These are phyloP conservation scores for Tetradesmus obliquus DNA, from an alignment of 139 green algal genomes.

Conservation along the genomic window DNA sequence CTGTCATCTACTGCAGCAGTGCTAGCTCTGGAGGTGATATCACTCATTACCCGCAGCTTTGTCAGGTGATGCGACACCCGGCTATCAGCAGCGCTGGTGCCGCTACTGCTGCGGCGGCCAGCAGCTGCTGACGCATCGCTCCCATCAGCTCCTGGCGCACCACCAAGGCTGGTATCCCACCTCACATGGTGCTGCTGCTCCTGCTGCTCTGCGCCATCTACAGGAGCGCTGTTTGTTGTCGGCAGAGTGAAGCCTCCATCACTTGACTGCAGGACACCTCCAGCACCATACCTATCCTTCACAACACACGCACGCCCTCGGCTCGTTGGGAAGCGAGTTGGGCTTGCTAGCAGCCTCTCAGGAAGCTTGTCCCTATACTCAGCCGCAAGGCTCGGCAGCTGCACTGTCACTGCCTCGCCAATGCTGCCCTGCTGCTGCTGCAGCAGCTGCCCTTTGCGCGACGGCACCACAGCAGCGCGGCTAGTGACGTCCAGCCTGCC, in stretches of 20 bases:
- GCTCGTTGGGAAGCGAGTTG: background rate
- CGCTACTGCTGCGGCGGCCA: background rate
- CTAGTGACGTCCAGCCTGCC: background rate
- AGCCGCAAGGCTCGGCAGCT: background rate
- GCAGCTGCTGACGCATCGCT: background rate
- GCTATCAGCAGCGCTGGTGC: background rate
- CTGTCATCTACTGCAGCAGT: background rate
- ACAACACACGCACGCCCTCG: background rate
- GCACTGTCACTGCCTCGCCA: background rate
- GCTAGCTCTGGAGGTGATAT: background rate
- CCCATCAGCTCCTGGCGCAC: background rate
- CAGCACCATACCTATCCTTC: background rate
- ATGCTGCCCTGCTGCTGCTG: conserved; percentile 12
- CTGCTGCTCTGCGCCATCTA: background rate
- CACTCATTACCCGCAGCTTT: background rate
- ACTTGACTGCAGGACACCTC: background rate
- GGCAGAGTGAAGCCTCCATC: background rate
- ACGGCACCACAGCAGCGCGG: background rate
- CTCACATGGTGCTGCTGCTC: background rate
- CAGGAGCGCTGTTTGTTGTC: background rate
- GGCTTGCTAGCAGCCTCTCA: background rate
- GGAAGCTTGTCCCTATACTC: conserved; percentile 16
- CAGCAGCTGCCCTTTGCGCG: conserved; percentile 31
- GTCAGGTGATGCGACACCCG: no score
- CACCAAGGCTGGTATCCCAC: background rate